Conservation (phyloP, 2,329 filamentous ascomycete species). For the Arthrinium puccinioides region DNA sequence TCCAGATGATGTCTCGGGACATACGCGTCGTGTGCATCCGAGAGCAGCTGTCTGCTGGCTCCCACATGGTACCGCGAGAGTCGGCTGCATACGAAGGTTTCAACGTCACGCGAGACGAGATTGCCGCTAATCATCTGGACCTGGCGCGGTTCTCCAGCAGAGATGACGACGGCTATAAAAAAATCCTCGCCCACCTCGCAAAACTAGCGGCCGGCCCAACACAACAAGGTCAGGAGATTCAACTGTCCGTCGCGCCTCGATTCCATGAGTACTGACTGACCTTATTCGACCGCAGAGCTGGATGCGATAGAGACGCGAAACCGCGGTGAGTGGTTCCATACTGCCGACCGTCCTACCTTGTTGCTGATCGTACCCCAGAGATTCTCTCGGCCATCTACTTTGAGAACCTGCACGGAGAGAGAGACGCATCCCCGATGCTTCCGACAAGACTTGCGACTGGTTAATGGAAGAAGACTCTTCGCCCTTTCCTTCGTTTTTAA, state of each 20-base stretch:
- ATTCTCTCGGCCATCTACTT: slow-evolving; percentile 7
- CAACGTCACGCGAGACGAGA: slow-evolving; percentile 6
- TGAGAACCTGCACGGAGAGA: slow-evolving; percentile 2
- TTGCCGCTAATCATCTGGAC: slow-evolving; percentile 2
- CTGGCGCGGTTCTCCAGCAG: slow-evolving; percentile 4
- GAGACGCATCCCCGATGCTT: background rate
- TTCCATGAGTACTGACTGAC: background rate
- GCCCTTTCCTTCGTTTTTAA: slow-evolving; percentile 7
- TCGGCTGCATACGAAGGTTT: slow-evolving; percentile 5
- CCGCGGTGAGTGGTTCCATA: background rate
- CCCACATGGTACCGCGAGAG: slow-evolving; percentile 1
- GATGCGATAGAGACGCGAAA: slow-evolving; percentile 2
- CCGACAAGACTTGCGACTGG: slow-evolving; percentile 4
- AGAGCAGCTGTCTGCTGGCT: slow-evolving; percentile 3
- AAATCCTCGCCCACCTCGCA: slow-evolving; percentile 4
- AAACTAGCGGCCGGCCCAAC: slow-evolving; percentile 1
- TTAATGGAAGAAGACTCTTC: slow-evolving; percentile 1
- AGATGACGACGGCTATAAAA: slow-evolving; percentile 4
- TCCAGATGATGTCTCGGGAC: slow-evolving; percentile 3
- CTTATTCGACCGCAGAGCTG: background rate
- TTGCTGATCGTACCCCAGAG: background rate
- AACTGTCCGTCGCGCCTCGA: background rate
- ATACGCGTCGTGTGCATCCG: slow-evolving; percentile 5
- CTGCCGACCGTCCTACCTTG: background rate
- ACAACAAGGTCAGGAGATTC: slow-evolving; percentile 1